Base-by-base conservation (phyloP, 2,329 filamentous ascomycete species). In the Cephalotrichum gorgonifer region DNA sequence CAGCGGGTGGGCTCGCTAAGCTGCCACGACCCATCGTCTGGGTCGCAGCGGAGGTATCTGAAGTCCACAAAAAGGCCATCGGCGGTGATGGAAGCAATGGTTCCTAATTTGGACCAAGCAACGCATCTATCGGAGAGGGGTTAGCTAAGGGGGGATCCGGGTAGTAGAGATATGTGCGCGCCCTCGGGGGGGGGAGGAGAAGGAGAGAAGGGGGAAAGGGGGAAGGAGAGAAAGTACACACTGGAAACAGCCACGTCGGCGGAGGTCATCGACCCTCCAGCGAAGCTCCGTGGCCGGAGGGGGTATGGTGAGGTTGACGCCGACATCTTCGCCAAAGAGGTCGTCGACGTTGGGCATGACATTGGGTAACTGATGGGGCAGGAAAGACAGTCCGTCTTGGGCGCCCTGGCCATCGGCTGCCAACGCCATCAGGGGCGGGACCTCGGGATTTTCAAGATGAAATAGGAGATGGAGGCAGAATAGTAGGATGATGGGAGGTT, bases 81-180 rank as follows among this genome's bases (percentile, higher is more conserved):
- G 15, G 78, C 69, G 20, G 83, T 78, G 55, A 97, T 85, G 48
- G 83, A 85, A 26, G 90, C 90, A 55, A 97, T 87, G 52, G 84
- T 88, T 41, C 91, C 91, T 52, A 81, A 78, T 58, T 83, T 89
- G 11, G 91, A 95, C 90, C 91, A 97, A 27, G 86, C 82, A 48
- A 96, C 77, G 54, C 80, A 81, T 62, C 89, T 94, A 56, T 42
- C 44, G 11, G 43, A 44, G 27, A 35, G 22, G n/a, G n/a, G 50
- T 56, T 52, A 61, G 54, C 49, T 44, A 56, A 50, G 17, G 20
- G 41, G 35, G 12, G 41, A 35, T 27, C 33, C 25, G 31, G 7
- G n/a, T 14, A 26, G 35, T 22, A n/a, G n/a, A n/a, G n/a, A n/a
- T n/a, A n/a, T n/a, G n/a, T n/a, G n/a, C n/a, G n/a, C n/a, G n/a